Evolutionary conservation across 139 green algal species (phyloP).

Genomic region (Dunaliella primolecta): DNA sequence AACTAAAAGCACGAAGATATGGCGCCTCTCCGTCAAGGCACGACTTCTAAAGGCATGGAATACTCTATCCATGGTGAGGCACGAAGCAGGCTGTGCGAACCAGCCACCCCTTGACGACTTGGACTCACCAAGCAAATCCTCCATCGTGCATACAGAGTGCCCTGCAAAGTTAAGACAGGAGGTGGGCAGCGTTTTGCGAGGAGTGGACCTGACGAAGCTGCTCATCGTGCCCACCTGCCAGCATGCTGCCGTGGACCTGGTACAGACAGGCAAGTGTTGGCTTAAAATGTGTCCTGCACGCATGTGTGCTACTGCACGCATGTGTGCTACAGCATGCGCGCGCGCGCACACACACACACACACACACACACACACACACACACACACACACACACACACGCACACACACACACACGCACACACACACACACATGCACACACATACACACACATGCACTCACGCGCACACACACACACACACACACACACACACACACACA

Average conservation of each 20-base stretch:
- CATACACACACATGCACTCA: background rate
- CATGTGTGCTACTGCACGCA: background rate
- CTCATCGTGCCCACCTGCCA: constrained; percentile 87
- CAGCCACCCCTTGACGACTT: too few relatives aligned
- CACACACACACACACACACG: background rate
- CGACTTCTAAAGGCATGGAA: constrained; percentile 61
- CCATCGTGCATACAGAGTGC: constrained; percentile 33
- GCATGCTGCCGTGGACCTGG: constrained; percentile 74
- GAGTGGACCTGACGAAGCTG: constrained; percentile 44
- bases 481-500: too few relatives aligned
- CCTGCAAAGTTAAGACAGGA: constrained; percentile 28
- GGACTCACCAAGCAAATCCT: too few relatives aligned
- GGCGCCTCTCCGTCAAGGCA: constrained; percentile 24
- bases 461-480: too few relatives aligned
- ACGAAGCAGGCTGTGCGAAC: too few relatives aligned
- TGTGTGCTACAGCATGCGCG: too few relatives aligned
- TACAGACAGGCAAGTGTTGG: constrained; percentile 70
- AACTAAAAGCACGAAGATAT: too few relatives aligned
- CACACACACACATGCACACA: background rate
- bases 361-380: background rate
- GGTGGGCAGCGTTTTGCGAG: constrained; percentile 47
- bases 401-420: background rate
- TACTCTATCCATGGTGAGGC: constrained; percentile 64
- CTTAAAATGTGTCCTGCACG: background rate
- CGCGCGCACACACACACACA: background rate